phyloP scores from a whole-genome alignment of 139 green algal genomes.

The Haematococcus sp. region DNA sequence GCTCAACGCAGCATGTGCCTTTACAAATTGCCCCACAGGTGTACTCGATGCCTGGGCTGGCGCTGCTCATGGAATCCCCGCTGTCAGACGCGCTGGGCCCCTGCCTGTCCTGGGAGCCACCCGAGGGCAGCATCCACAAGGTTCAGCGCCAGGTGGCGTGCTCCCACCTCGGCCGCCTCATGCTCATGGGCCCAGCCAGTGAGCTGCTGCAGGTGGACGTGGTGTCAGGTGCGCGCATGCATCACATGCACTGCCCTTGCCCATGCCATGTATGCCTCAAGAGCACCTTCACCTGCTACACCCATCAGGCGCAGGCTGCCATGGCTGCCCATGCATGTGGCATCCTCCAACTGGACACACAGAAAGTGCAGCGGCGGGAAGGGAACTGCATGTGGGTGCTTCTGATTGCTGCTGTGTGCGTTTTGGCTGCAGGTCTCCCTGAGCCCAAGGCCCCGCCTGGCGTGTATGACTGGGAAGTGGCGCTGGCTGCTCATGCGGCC shows the following conservation, averaged over 20 bases:
- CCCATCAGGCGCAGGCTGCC: no score
- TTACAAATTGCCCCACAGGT: no score
- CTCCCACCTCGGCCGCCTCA: constrained; percentile 27
- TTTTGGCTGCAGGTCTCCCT: neutral
- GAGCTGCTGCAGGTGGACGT: constrained; percentile 36
- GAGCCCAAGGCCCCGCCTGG: neutral
- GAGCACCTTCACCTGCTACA: neutral
- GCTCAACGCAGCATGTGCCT: no score
- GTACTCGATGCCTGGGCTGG: constrained; percentile 42
- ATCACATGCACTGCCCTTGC: no score
- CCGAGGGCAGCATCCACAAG: constrained; percentile 8
- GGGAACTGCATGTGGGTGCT: no score
- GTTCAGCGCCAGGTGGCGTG: constrained; percentile 17
- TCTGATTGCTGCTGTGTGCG: no score
- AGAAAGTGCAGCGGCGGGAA: no score
- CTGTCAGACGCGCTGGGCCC: constrained; percentile 17
- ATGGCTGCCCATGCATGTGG: no score
- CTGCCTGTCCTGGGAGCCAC: constrained; percentile 26
- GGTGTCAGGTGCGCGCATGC: neutral
- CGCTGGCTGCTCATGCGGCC: constrained; percentile 38
- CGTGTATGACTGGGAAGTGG: constrained; percentile 43
- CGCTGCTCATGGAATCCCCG: constrained; percentile 23
- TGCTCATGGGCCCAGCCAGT: constrained; percentile 25
- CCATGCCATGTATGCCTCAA: neutral
- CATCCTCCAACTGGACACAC: no score